phyloP scores from a whole-genome alignment of 345 rosid species.

The Eucalyptus rudis region DNA sequence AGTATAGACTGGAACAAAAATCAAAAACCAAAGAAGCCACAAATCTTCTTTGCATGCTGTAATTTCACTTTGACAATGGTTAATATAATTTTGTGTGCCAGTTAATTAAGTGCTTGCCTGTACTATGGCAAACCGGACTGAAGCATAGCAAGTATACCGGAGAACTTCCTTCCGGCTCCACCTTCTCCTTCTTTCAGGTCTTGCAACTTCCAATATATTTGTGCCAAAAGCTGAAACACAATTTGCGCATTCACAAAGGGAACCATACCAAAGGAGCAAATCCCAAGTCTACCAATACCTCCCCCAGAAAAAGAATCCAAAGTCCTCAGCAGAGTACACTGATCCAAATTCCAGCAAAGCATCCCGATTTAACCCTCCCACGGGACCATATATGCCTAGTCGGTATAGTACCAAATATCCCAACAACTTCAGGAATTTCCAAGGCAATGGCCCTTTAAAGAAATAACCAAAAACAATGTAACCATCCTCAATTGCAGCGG shows the following conservation, averaged over 20 bases:
- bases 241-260: conserved; percentile 78
- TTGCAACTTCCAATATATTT: neutral
- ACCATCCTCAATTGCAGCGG: conserved; percentile 93
- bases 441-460: conserved; percentile 85
- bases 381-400: conserved; percentile 82
- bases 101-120: neutral
- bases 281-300: conserved; percentile 89
- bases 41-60: neutral
- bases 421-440: conserved; percentile 79
- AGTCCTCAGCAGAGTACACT: conserved; percentile 72
- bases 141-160: neutral
- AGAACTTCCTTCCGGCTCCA: neutral
- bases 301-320: conserved; percentile 95
- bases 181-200: neutral
- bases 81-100: neutral
- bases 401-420: conserved; percentile 77
- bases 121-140: neutral
- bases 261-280: conserved; percentile 90
- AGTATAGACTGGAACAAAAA: neutral
- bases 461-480: conserved; percentile 94
- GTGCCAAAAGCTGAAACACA: neutral
- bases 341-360: conserved; percentile 81
- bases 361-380: conserved; percentile 87
- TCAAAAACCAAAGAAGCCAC: neutral
- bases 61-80: neutral